These are phyloP conservation scores for Rostrohypoxylon terebratum DNA, from an alignment of 495 filamentous ascomycete genomes.

Conservation along the genomic window DNA sequence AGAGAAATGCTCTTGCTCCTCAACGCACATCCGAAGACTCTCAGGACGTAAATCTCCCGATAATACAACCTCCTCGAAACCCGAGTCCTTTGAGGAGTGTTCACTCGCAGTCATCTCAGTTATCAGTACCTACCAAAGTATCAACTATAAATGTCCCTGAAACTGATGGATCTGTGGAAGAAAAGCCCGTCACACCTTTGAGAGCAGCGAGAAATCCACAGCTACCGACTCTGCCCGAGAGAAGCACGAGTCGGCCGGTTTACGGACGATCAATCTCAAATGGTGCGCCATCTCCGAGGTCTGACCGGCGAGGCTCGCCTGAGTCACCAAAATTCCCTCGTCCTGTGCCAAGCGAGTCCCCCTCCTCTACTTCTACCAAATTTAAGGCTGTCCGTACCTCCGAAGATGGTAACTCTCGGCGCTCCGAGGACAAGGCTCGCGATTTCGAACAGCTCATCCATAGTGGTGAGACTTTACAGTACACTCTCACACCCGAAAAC, in stretches of 20 bases:
- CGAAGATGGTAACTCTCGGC: slow-evolving; percentile 61
- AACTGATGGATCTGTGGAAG: slow-evolving; percentile 48
- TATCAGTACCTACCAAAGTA: slow-evolving; percentile 50
- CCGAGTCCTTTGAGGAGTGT: slow-evolving; percentile 43
- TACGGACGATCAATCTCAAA: slow-evolving; percentile 39
- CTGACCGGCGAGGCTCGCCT: slow-evolving; percentile 31
- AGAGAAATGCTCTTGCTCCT: slow-evolving; percentile 34
- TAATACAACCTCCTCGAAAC: slow-evolving; percentile 36
- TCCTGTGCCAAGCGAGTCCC: slow-evolving; percentile 44
- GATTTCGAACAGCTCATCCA: slow-evolving; percentile 89
- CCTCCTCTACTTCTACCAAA: slow-evolving; percentile 57
- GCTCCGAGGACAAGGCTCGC: slow-evolving; percentile 55
- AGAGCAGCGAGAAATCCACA: slow-evolving; percentile 44
- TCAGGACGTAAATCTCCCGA: slow-evolving; percentile 20
- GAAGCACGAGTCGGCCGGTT: slow-evolving; percentile 51
- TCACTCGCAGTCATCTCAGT: slow-evolving; percentile 33
- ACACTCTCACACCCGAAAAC: slow-evolving; percentile 88
- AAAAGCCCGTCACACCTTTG: slow-evolving; percentile 39
- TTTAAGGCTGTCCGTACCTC: slow-evolving; percentile 62
- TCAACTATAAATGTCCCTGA: slow-evolving; percentile 49
- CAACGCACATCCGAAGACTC: slow-evolving; percentile 25
- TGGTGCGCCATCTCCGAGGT: slow-evolving; percentile 25
- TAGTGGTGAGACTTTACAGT: slow-evolving; percentile 91
- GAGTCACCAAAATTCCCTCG: slow-evolving; percentile 46
- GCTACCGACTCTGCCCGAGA: slow-evolving; percentile 55